Base-by-base conservation (phyloP, 805 yeast species). In the Yamadazyma kitorensis region DNA sequence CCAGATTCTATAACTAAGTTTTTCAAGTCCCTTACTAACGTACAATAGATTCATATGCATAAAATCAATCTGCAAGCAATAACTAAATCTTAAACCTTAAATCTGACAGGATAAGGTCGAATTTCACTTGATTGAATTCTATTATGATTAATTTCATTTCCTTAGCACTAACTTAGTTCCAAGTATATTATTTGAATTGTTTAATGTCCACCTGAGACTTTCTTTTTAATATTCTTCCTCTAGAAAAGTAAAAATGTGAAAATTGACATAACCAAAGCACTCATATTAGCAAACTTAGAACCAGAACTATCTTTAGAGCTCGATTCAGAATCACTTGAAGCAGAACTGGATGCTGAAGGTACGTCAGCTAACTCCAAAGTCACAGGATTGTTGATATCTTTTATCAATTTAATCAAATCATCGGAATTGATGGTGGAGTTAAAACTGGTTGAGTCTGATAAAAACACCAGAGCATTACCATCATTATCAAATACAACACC, bases 401-500 rank as follows among this genome's bases (percentile, higher is more conserved):
- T 47, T 28, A 80, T 57, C 76, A 84, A 72, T 2, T 48, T 30
- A 33, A 57, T 49, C 8, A 82, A 48, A 34, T 66, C 68, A n/a
- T 64, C 42, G 14, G 68, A 75, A 10, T 55, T 36, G 18, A 82
- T 49, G n/a, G 69, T 49, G 2, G 51, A 46, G 45, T 70, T 77
- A 41, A 81, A 68, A 1, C 65, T 32, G 20, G 85, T 73, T 19
- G 58, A 53, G 50, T 79, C 72, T 22, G 81, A 71, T 41, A 81
- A 41, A 57, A 80, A 83, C 4, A 79, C 78, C n/a, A 75, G 58
- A 12, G 76, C 80, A 27, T 64, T 66, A 27, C 87, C 87, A 43
- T 69, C 67, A 34, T 74, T 57, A 39, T 75, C 85, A 47, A 83
- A 81, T 5, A 76, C 71, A 30, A 80, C 87, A 55, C 89, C 91